phyloP scores from a whole-genome alignment of 2,329 filamentous ascomycete species.

The Fusarium redolens region DNA sequence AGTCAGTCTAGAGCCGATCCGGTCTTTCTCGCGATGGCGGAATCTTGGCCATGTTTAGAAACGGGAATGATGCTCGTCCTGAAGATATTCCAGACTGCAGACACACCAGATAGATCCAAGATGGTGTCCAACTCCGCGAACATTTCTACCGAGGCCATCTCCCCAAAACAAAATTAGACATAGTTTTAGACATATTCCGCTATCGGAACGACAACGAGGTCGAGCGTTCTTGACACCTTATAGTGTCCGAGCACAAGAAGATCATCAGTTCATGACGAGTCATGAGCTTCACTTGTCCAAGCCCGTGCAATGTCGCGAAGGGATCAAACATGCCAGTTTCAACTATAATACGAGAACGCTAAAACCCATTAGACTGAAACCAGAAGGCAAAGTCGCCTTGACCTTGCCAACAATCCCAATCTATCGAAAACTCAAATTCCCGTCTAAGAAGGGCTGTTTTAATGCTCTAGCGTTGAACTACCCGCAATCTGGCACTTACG shows the following conservation, averaged over 20 bases:
- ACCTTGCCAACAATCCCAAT: constrained; percentile 1
- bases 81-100: background rate
- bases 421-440: background rate
- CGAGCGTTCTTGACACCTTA: background rate
- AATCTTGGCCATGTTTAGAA: background rate
- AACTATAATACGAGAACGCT: background rate
- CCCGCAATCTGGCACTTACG: background rate
- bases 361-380: constrained; percentile 13
- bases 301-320: background rate
- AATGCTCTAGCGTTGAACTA: background rate
- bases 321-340: constrained; percentile 9
- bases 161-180: background rate
- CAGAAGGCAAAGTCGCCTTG: background rate
- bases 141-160: background rate
- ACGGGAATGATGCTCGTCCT: background rate
- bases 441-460: background rate
- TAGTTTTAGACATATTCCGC: background rate
- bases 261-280: background rate
- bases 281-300: background rate
- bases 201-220: background rate
- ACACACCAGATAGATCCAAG: background rate
- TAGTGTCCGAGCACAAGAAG: background rate
- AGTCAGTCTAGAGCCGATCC: background rate
- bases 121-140: background rate
- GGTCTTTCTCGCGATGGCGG: background rate